Percentiles rank a stretch among this genome's conserved stretches.
phyloP scores from a whole-genome alignment of 306 rosid genomes.

The Senna siamea region DNA sequence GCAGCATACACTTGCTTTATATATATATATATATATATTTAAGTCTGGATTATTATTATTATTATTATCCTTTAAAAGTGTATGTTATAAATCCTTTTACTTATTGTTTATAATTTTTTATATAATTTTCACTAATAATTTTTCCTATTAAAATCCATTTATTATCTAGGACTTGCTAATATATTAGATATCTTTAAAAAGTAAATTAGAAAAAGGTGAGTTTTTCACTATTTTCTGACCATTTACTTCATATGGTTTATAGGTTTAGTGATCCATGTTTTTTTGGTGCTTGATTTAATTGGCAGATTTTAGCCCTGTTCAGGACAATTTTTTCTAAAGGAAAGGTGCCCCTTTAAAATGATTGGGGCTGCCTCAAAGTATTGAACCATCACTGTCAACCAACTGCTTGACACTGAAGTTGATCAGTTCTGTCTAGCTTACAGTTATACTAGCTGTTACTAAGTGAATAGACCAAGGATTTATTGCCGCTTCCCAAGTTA shows the following conservation, averaged over 20 bases:
- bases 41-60: slow-evolving; percentile 10
- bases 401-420: slow-evolving; percentile 12
- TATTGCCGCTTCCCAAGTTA: background rate
- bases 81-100: slow-evolving; percentile 9
- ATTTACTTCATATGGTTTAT: slow-evolving; percentile 20
- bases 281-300: background rate
- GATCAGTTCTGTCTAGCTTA: slow-evolving; percentile 3
- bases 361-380: background rate
- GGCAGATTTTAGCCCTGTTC: background rate
- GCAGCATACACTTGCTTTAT: too few relatives aligned
- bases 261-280: slow-evolving; percentile 5
- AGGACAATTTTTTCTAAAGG: background rate
- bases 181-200: slow-evolving; percentile 4
- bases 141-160: background rate
- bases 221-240: slow-evolving; percentile 2
- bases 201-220: background rate
- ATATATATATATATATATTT: background rate
- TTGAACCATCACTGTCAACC: background rate
- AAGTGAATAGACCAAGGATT: background rate
- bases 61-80: background rate
- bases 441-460: background rate
- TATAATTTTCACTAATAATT: slow-evolving; percentile 16
- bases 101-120: slow-evolving; percentile 12
- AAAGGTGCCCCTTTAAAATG: background rate
- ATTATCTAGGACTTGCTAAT: background rate